Evolutionary conservation across 2,329 filamentous ascomycete species (phyloP), one percentile per base, ranked within the genome.

Genomic region (Colletotrichum filicis): DNA sequence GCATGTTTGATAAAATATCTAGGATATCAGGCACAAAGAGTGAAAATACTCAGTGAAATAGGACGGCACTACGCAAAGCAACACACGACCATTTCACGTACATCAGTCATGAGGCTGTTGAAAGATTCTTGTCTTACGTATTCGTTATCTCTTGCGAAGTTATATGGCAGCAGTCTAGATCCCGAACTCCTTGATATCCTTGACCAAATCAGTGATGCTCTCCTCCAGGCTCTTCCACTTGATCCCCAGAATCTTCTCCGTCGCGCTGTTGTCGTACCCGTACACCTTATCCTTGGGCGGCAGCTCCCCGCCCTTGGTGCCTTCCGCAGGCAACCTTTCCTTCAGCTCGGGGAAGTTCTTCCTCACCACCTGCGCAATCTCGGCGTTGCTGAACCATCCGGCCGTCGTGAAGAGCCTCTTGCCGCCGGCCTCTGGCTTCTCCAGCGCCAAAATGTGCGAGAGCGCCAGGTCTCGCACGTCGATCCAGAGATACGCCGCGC

Each of bases 171-270:
- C 3, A n/a, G 42, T 22, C 65, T 77, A 75, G 7, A 82, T 65
- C 0, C 80, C 80, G 9, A 81, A 71, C 1, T 74, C 73, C 64
- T 77, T 70, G 11, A 82, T 71, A 0, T 75, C 77, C 65, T 79
- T 79, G 22, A 93, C 87, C 7, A 91, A 87, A 78, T 94, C 92
- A 6, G 87, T 84, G 32, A 92, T 85, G 32, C 85, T 88, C 82
- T 92, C 85, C 80, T 94, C 91, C 42, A 94, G 77, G 4, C 83
- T 80, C 74, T 84, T 90, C 85, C 89, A 94, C 72, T 92, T 82
- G 61, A 93, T 86, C 0, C 90, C 91, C 71, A 94, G 80, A 59
- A 92, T 76, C 77, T 90, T 86, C 30, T 86, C 88, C 1, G 90
- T 90, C 78, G 86, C 86, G 63, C 84, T 85, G 78, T 91, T 93